Conservation (phyloP, 139 green algal species). For the Chlamydomonas urium region DNA sequence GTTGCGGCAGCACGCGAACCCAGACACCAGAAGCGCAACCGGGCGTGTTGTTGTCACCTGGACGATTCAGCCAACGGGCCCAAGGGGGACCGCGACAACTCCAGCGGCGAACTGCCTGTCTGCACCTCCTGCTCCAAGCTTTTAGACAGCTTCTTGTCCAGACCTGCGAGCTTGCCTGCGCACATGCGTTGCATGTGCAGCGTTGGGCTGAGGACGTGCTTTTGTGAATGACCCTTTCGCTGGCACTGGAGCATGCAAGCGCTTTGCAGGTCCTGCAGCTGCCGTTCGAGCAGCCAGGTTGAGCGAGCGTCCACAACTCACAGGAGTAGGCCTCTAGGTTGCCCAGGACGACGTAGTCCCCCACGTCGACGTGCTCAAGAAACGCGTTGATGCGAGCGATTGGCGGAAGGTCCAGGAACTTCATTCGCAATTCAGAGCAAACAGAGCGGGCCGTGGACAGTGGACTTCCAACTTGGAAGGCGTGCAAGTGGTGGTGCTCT, state of each 20-base stretch:
- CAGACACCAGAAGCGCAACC: too few relatives aligned
- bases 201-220: too few relatives aligned
- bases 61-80: conserved; percentile 72
- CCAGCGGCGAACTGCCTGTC: conserved; percentile 52
- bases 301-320: conserved; percentile 38
- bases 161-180: conserved; percentile 92
- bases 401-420: conserved; percentile 29
- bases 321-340: conserved; percentile 93
- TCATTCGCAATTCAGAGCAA: conserved; percentile 15
- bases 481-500: too few relatives aligned
- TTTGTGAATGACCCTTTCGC: not conserved
- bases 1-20: too few relatives aligned
- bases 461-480: too few relatives aligned
- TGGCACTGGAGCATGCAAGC: too few relatives aligned
- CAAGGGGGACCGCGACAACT: conserved; percentile 83
- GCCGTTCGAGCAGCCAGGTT: not conserved
- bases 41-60: conserved; percentile 49
- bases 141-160: conserved; percentile 95
- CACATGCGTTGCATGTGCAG: too few relatives aligned
- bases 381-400: conserved; percentile 71
- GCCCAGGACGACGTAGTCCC: conserved; percentile 83
- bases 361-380: conserved; percentile 83
- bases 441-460: too few relatives aligned
- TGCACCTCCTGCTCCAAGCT: conserved; percentile 89
- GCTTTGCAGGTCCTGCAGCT: not conserved